A percentile compares a stretch with the other conserved stretches of the same genome.
Evolutionary conservation across 306 rosid species (phyloP).

Genomic region (Herpetospermum pedunculosum): DNA sequence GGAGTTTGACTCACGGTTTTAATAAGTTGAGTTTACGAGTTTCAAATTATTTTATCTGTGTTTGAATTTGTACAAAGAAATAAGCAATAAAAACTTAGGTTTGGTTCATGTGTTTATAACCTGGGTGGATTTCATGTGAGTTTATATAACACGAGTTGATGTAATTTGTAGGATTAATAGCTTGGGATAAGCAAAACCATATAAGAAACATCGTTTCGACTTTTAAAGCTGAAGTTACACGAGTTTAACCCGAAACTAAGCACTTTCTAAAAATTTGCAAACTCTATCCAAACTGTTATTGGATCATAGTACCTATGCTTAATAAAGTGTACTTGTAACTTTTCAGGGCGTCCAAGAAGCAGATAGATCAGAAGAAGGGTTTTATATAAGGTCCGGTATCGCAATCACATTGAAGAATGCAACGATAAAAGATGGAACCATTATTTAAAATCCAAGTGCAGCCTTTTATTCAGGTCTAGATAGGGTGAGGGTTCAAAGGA

Average conservation of each 20-base stretch:
- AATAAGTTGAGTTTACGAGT: background rate
- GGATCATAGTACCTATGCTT: background rate
- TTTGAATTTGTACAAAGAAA: background rate
- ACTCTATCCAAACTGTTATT: background rate
- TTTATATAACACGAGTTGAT: background rate
- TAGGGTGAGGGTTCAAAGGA: background rate
- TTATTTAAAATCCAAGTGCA: constrained; percentile 26
- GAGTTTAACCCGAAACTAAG: background rate
- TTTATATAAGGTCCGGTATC: constrained; percentile 67
- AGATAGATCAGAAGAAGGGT: constrained; percentile 61
- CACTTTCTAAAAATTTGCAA: background rate
- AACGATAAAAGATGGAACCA: constrained; percentile 64
- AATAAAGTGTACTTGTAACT: background rate
- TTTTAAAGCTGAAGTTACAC: background rate
- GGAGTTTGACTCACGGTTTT: background rate
- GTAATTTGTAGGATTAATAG: background rate
- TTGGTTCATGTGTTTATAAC: background rate
- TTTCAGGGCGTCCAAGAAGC: constrained; percentile 85
- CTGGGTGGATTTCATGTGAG: background rate
- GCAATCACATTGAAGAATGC: constrained; percentile 63
- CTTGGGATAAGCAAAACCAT: background rate
- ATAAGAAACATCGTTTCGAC: background rate
- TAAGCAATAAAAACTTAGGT: background rate
- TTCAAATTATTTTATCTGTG: background rate
- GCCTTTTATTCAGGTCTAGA: background rate